Percentiles rank a stretch among this genome's conserved stretches.
phyloP scores from a whole-genome alignment of 139 green algal genomes.

The Volvox reticuliferus region DNA sequence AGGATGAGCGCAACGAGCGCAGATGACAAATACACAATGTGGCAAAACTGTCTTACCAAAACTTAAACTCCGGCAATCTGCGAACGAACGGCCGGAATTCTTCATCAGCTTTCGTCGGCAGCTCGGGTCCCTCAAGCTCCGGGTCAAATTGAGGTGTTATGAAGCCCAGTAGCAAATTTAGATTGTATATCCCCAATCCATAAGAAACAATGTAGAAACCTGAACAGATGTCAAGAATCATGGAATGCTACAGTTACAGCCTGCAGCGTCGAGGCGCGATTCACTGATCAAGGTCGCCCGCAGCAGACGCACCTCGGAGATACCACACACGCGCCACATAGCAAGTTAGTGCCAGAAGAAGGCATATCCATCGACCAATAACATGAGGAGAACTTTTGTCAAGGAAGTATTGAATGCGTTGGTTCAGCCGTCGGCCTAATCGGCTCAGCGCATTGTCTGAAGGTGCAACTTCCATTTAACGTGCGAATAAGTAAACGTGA shows the following conservation, averaged over 20 bases:
- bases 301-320: conserved; percentile 47
- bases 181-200: conserved; percentile 96
- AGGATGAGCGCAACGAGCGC: no score
- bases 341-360: conserved; percentile 67
- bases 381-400: conserved; percentile 88
- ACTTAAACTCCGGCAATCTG: conserved; percentile 99
- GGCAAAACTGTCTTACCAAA: conserved; percentile 82
- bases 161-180: conserved; percentile 99
- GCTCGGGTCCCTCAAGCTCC: conserved; percentile 88
- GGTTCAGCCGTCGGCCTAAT: conserved; percentile 38
- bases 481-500: neutral
- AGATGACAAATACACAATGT: conserved; percentile 9
- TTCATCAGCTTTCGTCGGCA: conserved; percentile 91
- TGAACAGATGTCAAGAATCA: neutral
- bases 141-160: conserved; percentile 90
- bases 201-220: conserved; percentile 99
- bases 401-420: conserved; percentile 79
- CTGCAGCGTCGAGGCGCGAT: neutral
- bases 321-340: conserved; percentile 90
- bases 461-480: conserved; percentile 1
- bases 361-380: conserved; percentile 78
- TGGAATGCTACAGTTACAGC: neutral
- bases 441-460: neutral
- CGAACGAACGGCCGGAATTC: conserved; percentile 99
- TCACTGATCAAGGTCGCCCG: neutral